Evolutionary conservation across 164 flowering plant genomes (phyloP).

Genomic region (Liriodendron chinense): DNA sequence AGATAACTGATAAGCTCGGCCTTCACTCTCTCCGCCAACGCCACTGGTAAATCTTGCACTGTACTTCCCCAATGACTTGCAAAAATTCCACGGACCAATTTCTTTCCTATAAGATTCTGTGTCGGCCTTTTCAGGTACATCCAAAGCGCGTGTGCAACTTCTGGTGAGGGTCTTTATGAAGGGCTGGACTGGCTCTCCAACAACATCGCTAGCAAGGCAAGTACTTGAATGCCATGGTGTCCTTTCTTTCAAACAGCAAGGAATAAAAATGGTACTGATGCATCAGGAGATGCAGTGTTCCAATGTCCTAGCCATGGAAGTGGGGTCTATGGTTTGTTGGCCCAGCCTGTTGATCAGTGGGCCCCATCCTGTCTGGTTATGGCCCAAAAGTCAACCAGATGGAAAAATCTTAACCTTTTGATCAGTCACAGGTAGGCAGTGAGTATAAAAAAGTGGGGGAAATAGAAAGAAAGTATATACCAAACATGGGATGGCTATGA

Average conservation of each 20-base stretch:
- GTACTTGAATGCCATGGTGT: neutral
- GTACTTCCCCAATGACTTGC: neutral
- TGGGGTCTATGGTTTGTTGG: too few species aligned
- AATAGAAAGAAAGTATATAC: neutral
- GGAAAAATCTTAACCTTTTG: too few species aligned
- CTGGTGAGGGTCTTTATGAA: constrained; percentile 96
- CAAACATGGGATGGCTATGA: neutral
- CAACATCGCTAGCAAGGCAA: constrained; percentile 90
- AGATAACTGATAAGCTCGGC: constrained; percentile 96
- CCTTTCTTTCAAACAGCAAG: neutral
- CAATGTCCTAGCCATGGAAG: too few species aligned
- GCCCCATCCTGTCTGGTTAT: too few species aligned
- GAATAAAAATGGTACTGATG: neutral
- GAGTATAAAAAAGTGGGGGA: too few species aligned
- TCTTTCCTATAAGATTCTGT: neutral
- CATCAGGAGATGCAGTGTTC: too few species aligned
- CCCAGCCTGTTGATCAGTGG: too few species aligned
- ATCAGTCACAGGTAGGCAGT: neutral
- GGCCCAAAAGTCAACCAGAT: too few species aligned
- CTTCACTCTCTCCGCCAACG: constrained; percentile 96
- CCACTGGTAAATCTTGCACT: constrained; percentile 56
- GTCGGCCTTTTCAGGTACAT: constrained; percentile 65
- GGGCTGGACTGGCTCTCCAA: constrained; percentile 95
- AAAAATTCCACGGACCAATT: neutral
- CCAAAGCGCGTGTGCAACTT: constrained; percentile 97